phyloP scores from a whole-genome alignment of 805 yeast genomes.

The Kodamaea kaohsiungensis region DNA sequence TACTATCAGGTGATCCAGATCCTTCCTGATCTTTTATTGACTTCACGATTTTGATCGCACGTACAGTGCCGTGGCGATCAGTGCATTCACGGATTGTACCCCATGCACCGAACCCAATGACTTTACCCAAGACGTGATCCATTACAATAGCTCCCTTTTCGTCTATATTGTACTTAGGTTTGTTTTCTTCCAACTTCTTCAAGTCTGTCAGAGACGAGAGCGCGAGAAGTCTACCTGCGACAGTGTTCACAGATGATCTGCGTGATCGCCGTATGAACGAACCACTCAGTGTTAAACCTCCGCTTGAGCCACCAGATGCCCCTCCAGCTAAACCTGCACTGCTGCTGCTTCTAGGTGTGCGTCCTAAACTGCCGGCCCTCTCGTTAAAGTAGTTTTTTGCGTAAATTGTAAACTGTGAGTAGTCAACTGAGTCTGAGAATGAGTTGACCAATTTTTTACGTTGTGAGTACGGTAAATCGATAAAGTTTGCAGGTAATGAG shows the following conservation, averaged over 20 bases:
- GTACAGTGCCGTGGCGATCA: constrained; percentile 30
- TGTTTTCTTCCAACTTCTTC: constrained; percentile 21
- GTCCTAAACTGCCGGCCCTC: constrained; percentile 15
- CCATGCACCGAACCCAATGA: constrained; percentile 90
- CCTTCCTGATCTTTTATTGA: constrained; percentile 23
- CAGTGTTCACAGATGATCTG: constrained; percentile 34
- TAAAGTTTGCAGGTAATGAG: constrained; percentile 53
- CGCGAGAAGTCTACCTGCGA: constrained; percentile 43
- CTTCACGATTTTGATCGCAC: constrained; percentile 65
- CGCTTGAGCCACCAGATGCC: constrained; percentile 8
- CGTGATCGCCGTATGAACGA: constrained; percentile 34
- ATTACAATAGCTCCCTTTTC: constrained; percentile 70
- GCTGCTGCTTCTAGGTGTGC: constrained; percentile 15
- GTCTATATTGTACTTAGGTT: constrained; percentile 45
- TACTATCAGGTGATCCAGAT: constrained; percentile 10
- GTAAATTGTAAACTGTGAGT: constrained; percentile 42
- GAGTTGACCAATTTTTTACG: constrained; percentile 48
- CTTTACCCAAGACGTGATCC: constrained; percentile 65
- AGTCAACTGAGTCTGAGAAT: constrained; percentile 41
- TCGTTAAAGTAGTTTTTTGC: constrained; percentile 38
- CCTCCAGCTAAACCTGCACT: constrained; percentile 14
- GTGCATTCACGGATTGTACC: constrained; percentile 77
- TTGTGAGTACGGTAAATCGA: constrained; percentile 60
- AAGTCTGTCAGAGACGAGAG: constrained; percentile 38
- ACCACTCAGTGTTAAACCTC: constrained; percentile 17